phyloP scores from a whole-genome alignment of 768 basidiomycete species.

The Trichaptum fuscoviolaceum region DNA sequence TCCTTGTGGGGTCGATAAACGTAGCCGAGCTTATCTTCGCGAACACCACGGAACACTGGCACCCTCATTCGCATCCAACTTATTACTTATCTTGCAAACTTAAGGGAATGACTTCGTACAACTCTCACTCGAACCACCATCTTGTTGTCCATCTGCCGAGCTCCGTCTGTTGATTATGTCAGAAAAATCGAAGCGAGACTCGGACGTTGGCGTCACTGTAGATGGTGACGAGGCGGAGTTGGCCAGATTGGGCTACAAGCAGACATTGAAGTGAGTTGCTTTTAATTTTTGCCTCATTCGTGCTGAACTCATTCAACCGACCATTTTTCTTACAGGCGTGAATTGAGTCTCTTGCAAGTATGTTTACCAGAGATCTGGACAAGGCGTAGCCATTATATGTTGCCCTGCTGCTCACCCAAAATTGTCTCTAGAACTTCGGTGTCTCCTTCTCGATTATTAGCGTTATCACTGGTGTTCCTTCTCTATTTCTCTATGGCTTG shows the following conservation, averaged over 20 bases:
- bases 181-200: slow-evolving; percentile 1
- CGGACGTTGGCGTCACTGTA: slow-evolving; percentile 14
- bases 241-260: slow-evolving; percentile 68
- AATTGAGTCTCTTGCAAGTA: slow-evolving; percentile 58
- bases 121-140: slow-evolving; percentile 1
- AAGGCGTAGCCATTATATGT: background rate
- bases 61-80: background rate
- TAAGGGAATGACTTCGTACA: background rate
- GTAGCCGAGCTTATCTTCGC: background rate
- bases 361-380: slow-evolving; percentile 8
- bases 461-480: slow-evolving; percentile 66
- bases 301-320: background rate
- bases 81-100: background rate
- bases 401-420: slow-evolving; percentile 6
- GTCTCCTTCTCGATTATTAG: slow-evolving; percentile 76
- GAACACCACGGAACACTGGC: background rate
- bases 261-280: slow-evolving; percentile 50
- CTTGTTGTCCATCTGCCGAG: background rate
- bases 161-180: background rate
- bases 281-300: background rate
- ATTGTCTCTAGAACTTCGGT: slow-evolving; percentile 52
- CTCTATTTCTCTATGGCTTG: slow-evolving; percentile 63
- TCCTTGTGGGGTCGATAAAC: background rate
- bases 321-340: slow-evolving; percentile 38
- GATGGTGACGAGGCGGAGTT: slow-evolving; percentile 56